Conservation (phyloP, 2,329 filamentous ascomycete species). For the Fusarium abutilonis region DNA sequence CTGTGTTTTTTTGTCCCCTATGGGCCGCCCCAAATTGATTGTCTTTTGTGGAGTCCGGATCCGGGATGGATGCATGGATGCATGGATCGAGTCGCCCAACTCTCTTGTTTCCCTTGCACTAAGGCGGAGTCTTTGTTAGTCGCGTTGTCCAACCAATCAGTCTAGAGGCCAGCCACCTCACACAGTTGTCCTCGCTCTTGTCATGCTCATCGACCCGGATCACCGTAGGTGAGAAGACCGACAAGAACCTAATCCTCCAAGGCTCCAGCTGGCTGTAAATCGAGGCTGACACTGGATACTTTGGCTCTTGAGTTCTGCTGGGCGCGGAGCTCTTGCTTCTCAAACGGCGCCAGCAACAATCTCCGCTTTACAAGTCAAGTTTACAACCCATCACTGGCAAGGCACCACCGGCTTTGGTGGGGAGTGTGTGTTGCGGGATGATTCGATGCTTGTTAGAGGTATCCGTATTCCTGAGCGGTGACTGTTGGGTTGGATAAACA, state of each 20-base stretch:
- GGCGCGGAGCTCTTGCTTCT: background rate
- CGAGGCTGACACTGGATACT: slow-evolving; percentile 30
- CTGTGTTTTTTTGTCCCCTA: slow-evolving; percentile 13
- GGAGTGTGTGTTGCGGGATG: slow-evolving; percentile 19
- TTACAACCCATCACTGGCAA: slow-evolving; percentile 31
- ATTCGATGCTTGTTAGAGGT: slow-evolving; percentile 22
- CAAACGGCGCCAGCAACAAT: slow-evolving; percentile 29
- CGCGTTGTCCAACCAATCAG: slow-evolving; percentile 42
- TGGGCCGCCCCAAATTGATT: slow-evolving; percentile 48
- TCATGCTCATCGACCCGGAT: slow-evolving; percentile 38
- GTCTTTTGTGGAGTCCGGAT: slow-evolving; percentile 50
- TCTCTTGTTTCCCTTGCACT: slow-evolving; percentile 36
- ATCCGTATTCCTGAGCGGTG: slow-evolving; percentile 36
- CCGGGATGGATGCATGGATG: slow-evolving; percentile 46
- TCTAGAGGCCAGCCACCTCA: slow-evolving; percentile 41
- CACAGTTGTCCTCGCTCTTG: slow-evolving; percentile 33
- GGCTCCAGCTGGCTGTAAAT: slow-evolving; percentile 33
- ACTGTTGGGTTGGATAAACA: slow-evolving; percentile 16
- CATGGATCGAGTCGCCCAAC: slow-evolving; percentile 42
- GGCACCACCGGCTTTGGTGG: slow-evolving; percentile 28
- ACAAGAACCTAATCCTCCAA: slow-evolving; percentile 32
- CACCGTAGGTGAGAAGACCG: slow-evolving; percentile 17
- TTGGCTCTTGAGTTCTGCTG: slow-evolving; percentile 24
- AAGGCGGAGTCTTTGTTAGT: slow-evolving; percentile 44
- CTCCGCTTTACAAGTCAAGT: slow-evolving; percentile 34